Conservation (phyloP, 495 filamentous ascomycete species). For the Neurospora sp. region DNA sequence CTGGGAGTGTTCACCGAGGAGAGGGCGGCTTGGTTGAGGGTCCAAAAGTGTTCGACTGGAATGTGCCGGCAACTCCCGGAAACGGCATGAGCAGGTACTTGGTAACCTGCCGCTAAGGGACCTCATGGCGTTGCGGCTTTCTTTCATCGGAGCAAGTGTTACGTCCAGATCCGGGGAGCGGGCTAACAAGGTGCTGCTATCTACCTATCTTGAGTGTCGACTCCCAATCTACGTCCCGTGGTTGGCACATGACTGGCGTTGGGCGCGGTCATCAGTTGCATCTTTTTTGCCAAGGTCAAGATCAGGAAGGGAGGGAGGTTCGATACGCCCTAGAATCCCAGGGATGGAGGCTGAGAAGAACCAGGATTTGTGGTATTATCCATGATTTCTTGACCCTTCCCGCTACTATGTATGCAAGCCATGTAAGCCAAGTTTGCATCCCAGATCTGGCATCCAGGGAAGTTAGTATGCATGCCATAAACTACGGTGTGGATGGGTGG, state of each 20-base stretch:
- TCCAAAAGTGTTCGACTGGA: not conserved
- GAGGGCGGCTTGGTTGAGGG: not conserved
- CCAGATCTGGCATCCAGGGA: not conserved
- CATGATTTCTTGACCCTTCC: not conserved
- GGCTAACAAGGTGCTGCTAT: not conserved
- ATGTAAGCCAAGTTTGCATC: not conserved
- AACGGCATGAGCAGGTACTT: not conserved
- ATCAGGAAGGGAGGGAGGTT: not conserved
- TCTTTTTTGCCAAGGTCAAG: not conserved
- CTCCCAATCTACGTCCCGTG: not conserved
- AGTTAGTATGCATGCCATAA: not conserved
- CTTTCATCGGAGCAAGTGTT: not conserved
- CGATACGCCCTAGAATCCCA: not conserved
- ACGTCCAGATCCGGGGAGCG: not conserved
- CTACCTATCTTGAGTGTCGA: not conserved
- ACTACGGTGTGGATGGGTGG: not conserved
- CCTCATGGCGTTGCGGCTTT: not conserved
- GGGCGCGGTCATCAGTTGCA: not conserved
- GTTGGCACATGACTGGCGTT: not conserved
- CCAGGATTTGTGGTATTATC: not conserved
- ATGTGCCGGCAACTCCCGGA: conserved; percentile 4
- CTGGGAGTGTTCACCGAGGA: not conserved
- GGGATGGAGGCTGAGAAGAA: not conserved
- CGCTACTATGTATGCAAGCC: not conserved
- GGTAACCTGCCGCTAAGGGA: not conserved